These are phyloP conservation scores for Carex pumila DNA, from an alignment of 176 grass and related monocot genomes.

Conservation along the genomic window DNA sequence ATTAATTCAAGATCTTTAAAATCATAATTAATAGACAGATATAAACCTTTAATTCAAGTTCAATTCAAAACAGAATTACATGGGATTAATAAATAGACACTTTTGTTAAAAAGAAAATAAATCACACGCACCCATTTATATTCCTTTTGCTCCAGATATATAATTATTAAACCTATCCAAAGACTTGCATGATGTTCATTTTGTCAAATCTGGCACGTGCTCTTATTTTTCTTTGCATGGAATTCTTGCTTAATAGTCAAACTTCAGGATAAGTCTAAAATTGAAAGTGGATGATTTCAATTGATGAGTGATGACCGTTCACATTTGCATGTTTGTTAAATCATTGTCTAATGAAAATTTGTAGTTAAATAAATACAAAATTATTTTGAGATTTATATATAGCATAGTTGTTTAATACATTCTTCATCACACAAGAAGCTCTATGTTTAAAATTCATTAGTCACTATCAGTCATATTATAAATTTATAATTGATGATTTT, in stretches of 20 bases:
- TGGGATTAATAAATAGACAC: not conserved
- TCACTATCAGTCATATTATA: too few species aligned
- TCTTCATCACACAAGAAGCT: too few species aligned
- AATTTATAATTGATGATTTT: too few species aligned
- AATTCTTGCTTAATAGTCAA: not conserved
- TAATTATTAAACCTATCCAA: not conserved
- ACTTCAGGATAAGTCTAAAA: not conserved
- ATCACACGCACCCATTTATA: not conserved
- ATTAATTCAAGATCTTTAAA: too few species aligned
- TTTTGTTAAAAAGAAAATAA: not conserved
- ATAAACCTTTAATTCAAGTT: too few species aligned
- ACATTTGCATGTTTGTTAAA: not conserved
- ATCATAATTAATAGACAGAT: too few species aligned
- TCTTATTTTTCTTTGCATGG: not conserved
- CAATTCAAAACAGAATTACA: too few species aligned
- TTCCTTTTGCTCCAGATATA: not conserved
- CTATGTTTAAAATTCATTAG: too few species aligned
- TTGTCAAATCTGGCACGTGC: not conserved
- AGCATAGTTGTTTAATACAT: too few species aligned
- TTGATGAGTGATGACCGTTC: not conserved
- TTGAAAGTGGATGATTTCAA: not conserved
- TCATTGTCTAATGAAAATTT: too few species aligned
- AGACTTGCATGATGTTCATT: not conserved
- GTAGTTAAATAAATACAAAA: too few species aligned
- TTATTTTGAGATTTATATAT: too few species aligned